These are phyloP conservation scores for Alternaria rosae DNA, from an alignment of 2,329 filamentous ascomycete species.

Conservation along the genomic window DNA sequence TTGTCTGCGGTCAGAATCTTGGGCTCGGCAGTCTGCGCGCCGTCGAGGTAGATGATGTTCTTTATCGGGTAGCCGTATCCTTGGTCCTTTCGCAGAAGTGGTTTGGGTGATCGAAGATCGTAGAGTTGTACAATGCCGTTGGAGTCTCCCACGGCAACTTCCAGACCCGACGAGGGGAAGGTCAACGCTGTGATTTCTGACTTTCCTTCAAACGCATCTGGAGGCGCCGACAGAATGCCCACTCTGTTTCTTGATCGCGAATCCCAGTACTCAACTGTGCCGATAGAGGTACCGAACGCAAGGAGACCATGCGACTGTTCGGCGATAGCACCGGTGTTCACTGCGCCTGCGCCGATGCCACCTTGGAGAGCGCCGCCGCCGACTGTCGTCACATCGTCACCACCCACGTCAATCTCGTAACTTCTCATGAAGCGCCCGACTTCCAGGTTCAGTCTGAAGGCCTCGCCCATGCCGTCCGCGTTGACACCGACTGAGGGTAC, in stretches of 20 bases:
- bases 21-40: constrained; percentile 70
- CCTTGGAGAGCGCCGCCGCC: constrained; percentile 83
- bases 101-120: constrained; percentile 86
- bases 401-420: constrained; percentile 89
- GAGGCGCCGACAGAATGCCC: constrained; percentile 71
- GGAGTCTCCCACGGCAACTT: constrained; percentile 85
- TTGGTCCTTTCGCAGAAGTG: constrained; percentile 90
- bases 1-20: constrained; percentile 94
- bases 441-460: constrained; percentile 91
- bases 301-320: constrained; percentile 88
- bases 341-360: constrained; percentile 81
- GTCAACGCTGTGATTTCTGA: constrained; percentile 84
- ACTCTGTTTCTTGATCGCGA: constrained; percentile 82
- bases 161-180: constrained; percentile 84
- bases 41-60: constrained; percentile 73
- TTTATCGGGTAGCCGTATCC: constrained; percentile 94
- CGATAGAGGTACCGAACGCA: constrained; percentile 91
- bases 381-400: constrained; percentile 72
- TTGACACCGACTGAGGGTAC: constrained; percentile 89
- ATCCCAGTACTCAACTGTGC: constrained; percentile 98
- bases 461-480: constrained; percentile 84
- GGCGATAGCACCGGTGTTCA: constrained; percentile 87
- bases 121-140: constrained; percentile 89
- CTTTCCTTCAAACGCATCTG: constrained; percentile 49
- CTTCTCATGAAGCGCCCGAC: constrained; percentile 92